Conservation (phyloP, 108 stramenopile species). For the Chaetoceros tenuissimus region DNA sequence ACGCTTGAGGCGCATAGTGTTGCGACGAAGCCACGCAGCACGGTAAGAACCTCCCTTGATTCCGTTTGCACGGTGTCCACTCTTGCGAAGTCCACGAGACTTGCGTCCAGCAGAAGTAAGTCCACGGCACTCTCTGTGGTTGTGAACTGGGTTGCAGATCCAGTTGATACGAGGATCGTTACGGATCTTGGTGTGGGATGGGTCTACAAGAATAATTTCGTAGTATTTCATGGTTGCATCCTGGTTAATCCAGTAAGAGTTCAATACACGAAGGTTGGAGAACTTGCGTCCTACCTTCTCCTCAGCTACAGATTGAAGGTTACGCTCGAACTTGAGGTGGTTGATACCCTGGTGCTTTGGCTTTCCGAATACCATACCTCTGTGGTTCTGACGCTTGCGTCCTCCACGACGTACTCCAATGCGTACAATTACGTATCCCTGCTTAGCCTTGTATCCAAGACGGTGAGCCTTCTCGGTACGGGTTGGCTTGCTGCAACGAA, state of each 20-base stretch:
- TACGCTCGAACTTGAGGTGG: conserved; percentile 98
- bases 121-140: conserved; percentile 99
- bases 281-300: conserved; percentile 97
- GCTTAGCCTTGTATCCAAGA: conserved; percentile 99
- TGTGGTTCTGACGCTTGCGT: conserved; percentile 98
- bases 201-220: conserved; percentile 99
- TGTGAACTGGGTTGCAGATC: conserved; percentile 98
- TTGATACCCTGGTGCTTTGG: conserved; percentile 99
- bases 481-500: conserved; percentile 85
- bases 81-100: conserved; percentile 96
- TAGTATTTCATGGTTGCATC: conserved; percentile 99
- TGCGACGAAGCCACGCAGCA: conserved; percentile 95
- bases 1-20: conserved; percentile 93
- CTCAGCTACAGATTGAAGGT: conserved; percentile 95
- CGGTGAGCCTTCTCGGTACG: conserved; percentile 99
- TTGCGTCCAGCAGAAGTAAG: conserved; percentile 98
- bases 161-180: conserved; percentile 99
- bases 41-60: conserved; percentile 91
- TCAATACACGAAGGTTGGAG: conserved; percentile 96
- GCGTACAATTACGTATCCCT: conserved; percentile 97
- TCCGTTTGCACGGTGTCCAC: conserved; percentile 98
- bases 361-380: conserved; percentile 99
- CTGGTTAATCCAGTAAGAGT: conserved; percentile 99
- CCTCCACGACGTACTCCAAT: conserved; percentile 99
- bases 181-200: conserved; percentile 91